Evolutionary conservation across 371 early-diverging fungal genomes (phyloP).

Genomic region (Capniomyces stellatus): DNA sequence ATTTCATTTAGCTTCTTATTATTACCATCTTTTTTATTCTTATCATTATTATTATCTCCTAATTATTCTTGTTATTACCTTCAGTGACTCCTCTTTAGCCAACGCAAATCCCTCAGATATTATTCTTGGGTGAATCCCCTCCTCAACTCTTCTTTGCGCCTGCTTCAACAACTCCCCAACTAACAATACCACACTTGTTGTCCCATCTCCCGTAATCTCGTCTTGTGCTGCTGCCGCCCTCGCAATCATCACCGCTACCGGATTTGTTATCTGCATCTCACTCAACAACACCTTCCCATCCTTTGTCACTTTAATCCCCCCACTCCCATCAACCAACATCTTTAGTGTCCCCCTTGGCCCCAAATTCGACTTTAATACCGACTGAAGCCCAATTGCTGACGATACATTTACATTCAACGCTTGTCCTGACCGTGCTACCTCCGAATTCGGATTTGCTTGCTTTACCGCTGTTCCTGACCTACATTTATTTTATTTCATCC

Average conservation of each 20-base stretch:
- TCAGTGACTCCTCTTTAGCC: conserved; percentile 84
- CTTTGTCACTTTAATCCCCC: conserved; percentile 89
- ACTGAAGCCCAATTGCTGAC: conserved; percentile 89
- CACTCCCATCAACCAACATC: conserved; percentile 95
- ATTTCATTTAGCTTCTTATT: not conserved
- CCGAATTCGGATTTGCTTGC: conserved; percentile 92
- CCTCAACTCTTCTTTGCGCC: conserved; percentile 85
- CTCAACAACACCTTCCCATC: conserved; percentile 91
- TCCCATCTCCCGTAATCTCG: conserved; percentile 98
- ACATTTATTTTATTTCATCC: no score
- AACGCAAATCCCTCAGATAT: conserved; percentile 93
- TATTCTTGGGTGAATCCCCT: conserved; percentile 93
- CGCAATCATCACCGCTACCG: conserved; percentile 98
- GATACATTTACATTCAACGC: conserved; percentile 94
- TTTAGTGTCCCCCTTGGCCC: conserved; percentile 99
- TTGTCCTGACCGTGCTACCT: conserved; percentile 96
- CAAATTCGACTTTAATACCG: conserved; percentile 88
- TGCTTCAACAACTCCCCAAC: conserved; percentile 95
- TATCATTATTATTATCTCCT: not conserved
- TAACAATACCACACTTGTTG: conserved; percentile 89
- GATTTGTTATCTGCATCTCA: conserved; percentile 99
- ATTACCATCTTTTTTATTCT: not conserved
- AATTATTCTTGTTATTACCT: conserved; percentile 8
- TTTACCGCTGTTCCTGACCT: conserved; percentile 45
- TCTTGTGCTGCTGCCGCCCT: conserved; percentile 97